Evolutionary conservation across 352 stramenopile species (phyloP).

Genomic region (Globisporangium mamillatum): DNA sequence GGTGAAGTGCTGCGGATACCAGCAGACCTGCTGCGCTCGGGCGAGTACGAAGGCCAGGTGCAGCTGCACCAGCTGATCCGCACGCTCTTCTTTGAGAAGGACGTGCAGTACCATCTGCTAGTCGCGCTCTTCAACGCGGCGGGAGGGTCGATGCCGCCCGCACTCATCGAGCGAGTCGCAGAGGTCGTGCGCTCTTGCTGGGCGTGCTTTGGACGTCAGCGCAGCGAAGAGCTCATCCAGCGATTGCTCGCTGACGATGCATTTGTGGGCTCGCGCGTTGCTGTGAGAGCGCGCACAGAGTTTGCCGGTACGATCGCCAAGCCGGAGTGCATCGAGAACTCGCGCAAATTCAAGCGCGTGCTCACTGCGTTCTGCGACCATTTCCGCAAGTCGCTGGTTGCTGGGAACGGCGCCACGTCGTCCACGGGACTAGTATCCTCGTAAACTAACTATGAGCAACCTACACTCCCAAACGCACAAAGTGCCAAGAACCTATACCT

Average conservation of each 20-base stretch:
- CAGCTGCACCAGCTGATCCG: constrained; percentile 62
- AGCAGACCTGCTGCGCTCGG: constrained; percentile 34
- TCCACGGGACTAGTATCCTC: constrained; percentile 21
- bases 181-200: constrained; percentile 77
- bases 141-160: constrained; percentile 51
- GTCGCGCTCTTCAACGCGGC: constrained; percentile 67
- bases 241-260: constrained; percentile 56
- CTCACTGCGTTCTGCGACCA: constrained; percentile 76
- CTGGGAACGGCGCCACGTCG: neutral
- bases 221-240: constrained; percentile 61
- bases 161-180: constrained; percentile 58
- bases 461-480: neutral
- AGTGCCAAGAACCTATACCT: neutral
- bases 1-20: constrained; percentile 70
- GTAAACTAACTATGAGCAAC: neutral
- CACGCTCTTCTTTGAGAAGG: constrained; percentile 76
- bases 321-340: constrained; percentile 63
- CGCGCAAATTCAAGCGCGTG: constrained; percentile 78
- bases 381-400: constrained; percentile 58
- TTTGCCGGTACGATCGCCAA: constrained; percentile 61
- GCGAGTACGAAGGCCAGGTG: constrained; percentile 53
- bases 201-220: constrained; percentile 59
- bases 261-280: constrained; percentile 63
- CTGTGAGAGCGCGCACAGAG: constrained; percentile 42
- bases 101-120: constrained; percentile 69